phyloP scores from a whole-genome alignment of 495 filamentous ascomycete species.

The Staphylotrichum tortipilum region DNA sequence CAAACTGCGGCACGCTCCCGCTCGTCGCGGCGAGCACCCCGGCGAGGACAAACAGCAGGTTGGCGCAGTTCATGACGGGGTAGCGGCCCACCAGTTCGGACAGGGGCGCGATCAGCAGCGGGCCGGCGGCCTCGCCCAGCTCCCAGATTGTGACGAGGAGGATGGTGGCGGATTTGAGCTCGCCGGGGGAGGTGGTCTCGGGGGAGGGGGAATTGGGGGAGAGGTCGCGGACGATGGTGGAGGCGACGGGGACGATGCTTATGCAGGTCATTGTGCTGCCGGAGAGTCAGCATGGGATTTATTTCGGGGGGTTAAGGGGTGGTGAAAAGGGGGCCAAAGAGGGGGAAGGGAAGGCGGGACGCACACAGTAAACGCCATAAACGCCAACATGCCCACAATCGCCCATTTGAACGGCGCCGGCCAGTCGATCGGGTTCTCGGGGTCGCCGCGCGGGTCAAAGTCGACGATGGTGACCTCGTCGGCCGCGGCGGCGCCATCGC shows the following conservation, averaged over 20 bases:
- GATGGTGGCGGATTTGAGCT: constrained; percentile 35
- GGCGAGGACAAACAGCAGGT: constrained; percentile 41
- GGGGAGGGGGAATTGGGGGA: constrained; percentile 21
- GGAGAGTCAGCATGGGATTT: background rate
- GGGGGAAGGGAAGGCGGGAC: background rate
- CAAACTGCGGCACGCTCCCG: constrained; percentile 33
- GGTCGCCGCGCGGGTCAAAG: constrained; percentile 39
- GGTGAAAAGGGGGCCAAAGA: background rate
- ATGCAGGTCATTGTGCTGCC: constrained; percentile 49
- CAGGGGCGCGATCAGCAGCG: constrained; percentile 50
- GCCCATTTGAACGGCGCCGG: constrained; percentile 39
- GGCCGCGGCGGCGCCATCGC: constrained; percentile 18
- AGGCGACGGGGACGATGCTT: constrained; percentile 44
- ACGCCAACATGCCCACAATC: constrained; percentile 38
- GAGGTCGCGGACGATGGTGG: constrained; percentile 41
- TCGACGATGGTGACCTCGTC: constrained; percentile 29
- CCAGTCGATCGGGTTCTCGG: constrained; percentile 50
- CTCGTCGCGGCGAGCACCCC: constrained; percentile 37
- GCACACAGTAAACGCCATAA: constrained; percentile 49
- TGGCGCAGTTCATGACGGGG: constrained; percentile 44
- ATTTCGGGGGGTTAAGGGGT: background rate
- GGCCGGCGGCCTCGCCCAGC: constrained; percentile 48
- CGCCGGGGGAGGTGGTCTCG: no score
- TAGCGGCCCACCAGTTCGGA: constrained; percentile 50
- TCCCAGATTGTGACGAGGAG: constrained; percentile 54